Conservation (phyloP, 1,139 yeast species). For the Spathaspora sp. region DNA sequence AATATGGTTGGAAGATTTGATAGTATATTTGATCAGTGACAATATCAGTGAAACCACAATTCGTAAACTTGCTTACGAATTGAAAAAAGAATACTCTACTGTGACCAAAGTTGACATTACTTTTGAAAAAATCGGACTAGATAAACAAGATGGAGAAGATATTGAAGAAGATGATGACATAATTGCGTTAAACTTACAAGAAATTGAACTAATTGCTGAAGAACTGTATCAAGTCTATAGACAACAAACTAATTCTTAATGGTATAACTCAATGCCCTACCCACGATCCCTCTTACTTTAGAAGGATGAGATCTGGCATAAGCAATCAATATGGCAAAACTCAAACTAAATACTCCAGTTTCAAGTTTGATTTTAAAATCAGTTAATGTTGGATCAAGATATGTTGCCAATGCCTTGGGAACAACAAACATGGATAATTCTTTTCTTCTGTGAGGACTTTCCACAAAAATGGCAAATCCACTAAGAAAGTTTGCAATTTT, state of each 20-base stretch:
- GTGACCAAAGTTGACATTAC: conserved; percentile 30
- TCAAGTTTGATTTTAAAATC: conserved; percentile 21
- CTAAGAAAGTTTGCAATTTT: conserved; percentile 30
- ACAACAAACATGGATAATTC: conserved; percentile 43
- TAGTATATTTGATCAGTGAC: conserved; percentile 73
- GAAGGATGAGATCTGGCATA: conserved; percentile 19
- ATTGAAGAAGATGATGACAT: conserved; percentile 36
- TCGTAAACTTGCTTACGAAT: conserved; percentile 65
- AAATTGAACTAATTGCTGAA: conserved; percentile 58
- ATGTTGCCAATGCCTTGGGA: conserved; percentile 37
- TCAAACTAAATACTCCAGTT: conserved; percentile 26
- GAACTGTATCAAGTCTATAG: conserved; percentile 37
- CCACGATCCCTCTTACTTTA: conserved; percentile 26
- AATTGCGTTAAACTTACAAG: conserved; percentile 42
- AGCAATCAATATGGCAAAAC: conserved; percentile 32
- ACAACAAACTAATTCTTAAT: conserved; percentile 8
- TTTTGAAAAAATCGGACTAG: conserved; percentile 32
- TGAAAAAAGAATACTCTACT: conserved; percentile 34
- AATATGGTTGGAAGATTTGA: conserved; percentile 76
- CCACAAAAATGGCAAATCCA: conserved; percentile 38
- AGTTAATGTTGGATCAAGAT: conserved; percentile 24
- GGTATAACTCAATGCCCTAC: conserved; percentile 21
- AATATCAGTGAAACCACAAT: conserved; percentile 49
- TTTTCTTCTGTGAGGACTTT: conserved; percentile 33
- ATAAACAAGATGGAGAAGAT: conserved; percentile 21